Percentiles rank a stretch among this genome's conserved stretches.
Conservation (phyloP, 1,284 basidiomycete genomes). For the Tremellales sp. region DNA sequence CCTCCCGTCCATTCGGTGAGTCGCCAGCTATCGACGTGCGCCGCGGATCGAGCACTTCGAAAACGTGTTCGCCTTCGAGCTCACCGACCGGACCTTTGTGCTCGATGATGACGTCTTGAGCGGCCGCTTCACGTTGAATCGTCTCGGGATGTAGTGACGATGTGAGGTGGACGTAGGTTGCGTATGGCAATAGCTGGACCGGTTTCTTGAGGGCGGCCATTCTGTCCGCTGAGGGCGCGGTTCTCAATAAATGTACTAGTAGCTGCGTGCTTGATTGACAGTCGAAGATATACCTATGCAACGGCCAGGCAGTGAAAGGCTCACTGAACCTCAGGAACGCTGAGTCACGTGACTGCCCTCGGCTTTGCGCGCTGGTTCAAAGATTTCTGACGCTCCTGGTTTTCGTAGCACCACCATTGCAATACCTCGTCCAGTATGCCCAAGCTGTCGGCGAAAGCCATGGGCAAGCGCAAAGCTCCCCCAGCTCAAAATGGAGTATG, state of each 20-base stretch:
- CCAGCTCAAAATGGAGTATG: constrained; percentile 14
- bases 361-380: constrained; percentile 1
- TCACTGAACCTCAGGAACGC: background rate
- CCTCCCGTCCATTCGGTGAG: constrained; percentile 2
- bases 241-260: too few relatives aligned
- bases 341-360: constrained; percentile 2
- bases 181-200: constrained; percentile 23
- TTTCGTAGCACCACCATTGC: background rate
- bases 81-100: constrained; percentile 42
- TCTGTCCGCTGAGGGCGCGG: too few relatives aligned
- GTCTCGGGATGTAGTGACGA: constrained; percentile 13
- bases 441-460: constrained; percentile 32
- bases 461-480: constrained; percentile 39
- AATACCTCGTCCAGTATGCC: constrained; percentile 18
- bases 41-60: constrained; percentile 21
- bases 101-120: constrained; percentile 7
- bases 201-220: constrained; percentile 17
- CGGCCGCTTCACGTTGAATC: background rate
- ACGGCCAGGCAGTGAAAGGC: background rate
- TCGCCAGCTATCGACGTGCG: background rate
- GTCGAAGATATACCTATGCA: background rate
- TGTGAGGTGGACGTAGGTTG: constrained; percentile 37
- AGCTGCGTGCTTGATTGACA: background rate
- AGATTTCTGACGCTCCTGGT: background rate
- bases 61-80: constrained; percentile 41